These are phyloP conservation scores for Entrophospora sp. DNA, from an alignment of 192 early-diverging fungal species.

Conservation along the genomic window DNA sequence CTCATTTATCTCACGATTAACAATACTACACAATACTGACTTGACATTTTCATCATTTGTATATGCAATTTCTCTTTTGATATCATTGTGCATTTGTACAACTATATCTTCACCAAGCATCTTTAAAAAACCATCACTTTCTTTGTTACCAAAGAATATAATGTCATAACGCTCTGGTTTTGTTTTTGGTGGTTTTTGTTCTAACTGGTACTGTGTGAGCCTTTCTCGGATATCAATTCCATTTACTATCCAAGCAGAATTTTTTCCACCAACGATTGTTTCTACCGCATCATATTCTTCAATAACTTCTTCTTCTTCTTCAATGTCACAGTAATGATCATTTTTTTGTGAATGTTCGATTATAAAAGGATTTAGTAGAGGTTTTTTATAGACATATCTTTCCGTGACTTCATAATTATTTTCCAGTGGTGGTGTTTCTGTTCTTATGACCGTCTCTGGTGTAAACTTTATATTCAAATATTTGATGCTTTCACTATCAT, in stretches of 20 bases:
- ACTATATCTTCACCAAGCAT: background rate
- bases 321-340: background rate
- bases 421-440: too few species aligned
- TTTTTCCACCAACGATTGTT: background rate
- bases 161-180: background rate
- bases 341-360: background rate
- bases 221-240: background rate
- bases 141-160: background rate
- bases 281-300: background rate
- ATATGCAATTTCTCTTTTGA: background rate
- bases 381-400: too few species aligned
- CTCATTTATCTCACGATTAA: background rate
- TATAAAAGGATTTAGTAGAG: background rate
- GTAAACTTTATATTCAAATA: too few species aligned
- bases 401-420: too few species aligned
- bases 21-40: background rate
- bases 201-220: background rate
- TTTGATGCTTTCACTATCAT: too few species aligned
- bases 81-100: background rate
- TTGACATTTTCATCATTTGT: background rate
- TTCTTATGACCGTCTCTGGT: too few species aligned
- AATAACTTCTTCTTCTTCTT: background rate
- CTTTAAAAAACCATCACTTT: background rate
- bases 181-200: background rate
- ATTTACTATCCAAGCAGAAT: background rate